Evolutionary conservation across 345 rosid genomes (phyloP).

Genomic region (Eucalyptus polybractea): DNA sequence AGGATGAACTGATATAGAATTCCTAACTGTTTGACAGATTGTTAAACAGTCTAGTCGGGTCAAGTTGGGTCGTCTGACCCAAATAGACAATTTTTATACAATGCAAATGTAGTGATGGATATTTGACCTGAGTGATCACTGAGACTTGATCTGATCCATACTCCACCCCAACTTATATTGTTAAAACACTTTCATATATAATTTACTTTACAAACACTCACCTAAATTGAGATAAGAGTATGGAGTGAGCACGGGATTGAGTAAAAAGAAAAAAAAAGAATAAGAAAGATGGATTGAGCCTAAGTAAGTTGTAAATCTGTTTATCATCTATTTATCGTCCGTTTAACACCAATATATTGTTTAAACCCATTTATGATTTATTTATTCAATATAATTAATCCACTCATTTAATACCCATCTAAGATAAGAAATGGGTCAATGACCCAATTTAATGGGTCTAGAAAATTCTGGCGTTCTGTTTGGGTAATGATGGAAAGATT

Average conservation of each 20-base stretch:
- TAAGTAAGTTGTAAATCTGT: background rate
- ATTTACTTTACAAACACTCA: too few species aligned
- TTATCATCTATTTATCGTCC: background rate
- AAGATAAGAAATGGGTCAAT: background rate
- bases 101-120: background rate
- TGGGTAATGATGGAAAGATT: background rate
- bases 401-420: too few species aligned
- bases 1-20: background rate
- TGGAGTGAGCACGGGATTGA: background rate
- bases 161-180: too few species aligned
- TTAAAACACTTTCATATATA: background rate
- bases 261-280: background rate
- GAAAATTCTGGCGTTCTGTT: background rate
- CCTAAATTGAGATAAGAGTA: background rate
- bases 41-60: fast-evolving
- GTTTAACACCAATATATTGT: too few species aligned
- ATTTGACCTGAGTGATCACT: too few species aligned
- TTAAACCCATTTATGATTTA: too few species aligned
- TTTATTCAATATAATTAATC: too few species aligned
- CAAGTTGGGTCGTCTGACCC: fast-evolving
- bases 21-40: background rate
- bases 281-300: background rate
- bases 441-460: background rate
- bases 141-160: background rate
- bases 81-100: too few species aligned